Base-by-base conservation (phyloP, 2,329 filamentous ascomycete genomes). In the Paramyrothecium roridum region DNA sequence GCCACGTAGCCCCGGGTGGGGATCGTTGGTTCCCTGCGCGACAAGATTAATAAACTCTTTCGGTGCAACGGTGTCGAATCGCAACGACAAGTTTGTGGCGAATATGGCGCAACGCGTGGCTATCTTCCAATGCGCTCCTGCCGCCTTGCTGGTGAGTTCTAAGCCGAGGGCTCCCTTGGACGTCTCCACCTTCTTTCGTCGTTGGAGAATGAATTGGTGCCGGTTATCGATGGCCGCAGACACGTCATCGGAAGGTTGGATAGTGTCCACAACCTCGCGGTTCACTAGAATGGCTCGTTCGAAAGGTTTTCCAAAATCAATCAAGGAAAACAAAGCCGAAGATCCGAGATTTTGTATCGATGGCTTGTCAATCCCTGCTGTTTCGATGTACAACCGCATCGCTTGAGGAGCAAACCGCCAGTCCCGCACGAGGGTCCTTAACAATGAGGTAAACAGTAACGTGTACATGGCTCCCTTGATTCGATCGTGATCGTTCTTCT, bases 381-480 rank as follows among this genome's bases (percentile, higher is more conserved):
- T 91, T 64, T 90, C 85, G 60, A 99, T 95, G 73, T 96, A 99
- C 10, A 95, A 80, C 53, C 88, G 87, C 76, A 99, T 90, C 50
- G 97, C 77, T n/a, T 88, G 84, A 1, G 96, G 95, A 0, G 95
- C 91, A 71, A 93, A 97, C 43, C 93, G 88, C 96, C 96, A 99
- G 70, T 99, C 93, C 54, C 90, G 88, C 49, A 91, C 85, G 48
- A 96, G 83, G 0, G 93, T 96, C 74, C 93, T 96, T 7, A 92
- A 83, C 37, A 99, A 77, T 57, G 90, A 96, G 12, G 93, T 93
- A 64, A 93, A 96, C 19, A 98, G 77, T 26, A 99, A 75, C 0
- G 93, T 93, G 70, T 95, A 98, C 77, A 99, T 86, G 37, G 89
- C 90, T 34, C 96, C 95, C 73, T 99, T 99, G 71, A 99, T 96